Percentiles rank a stretch among this genome's conserved stretches.
Evolutionary conservation across 2,329 filamentous ascomycete species (phyloP).

Genomic region (Chaetomium strumarium): DNA sequence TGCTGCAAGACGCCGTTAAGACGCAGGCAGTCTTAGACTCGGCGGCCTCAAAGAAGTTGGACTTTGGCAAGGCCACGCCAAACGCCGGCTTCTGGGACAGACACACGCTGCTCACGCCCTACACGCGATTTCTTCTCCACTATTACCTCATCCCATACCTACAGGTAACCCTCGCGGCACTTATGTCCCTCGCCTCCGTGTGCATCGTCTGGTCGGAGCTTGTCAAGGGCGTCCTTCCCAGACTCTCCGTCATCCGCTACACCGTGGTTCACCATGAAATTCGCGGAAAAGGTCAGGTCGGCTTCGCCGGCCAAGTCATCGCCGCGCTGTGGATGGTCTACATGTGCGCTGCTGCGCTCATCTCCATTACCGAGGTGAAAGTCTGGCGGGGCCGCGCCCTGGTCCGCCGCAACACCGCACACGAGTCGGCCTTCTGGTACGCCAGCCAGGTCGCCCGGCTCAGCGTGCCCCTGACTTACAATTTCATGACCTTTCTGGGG

Average conservation of each 20-base stretch:
- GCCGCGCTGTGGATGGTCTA: conserved; percentile 88
- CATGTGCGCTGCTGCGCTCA: conserved; percentile 87
- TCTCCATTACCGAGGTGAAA: conserved; percentile 84
- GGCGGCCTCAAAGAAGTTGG: conserved; percentile 69
- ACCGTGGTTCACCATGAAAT: conserved; percentile 71
- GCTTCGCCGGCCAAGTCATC: conserved; percentile 79
- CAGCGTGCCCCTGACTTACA: conserved; percentile 89
- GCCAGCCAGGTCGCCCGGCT: conserved; percentile 86
- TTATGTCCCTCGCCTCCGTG: conserved; percentile 69
- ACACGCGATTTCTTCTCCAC: conserved; percentile 73
- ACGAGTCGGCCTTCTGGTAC: conserved; percentile 95
- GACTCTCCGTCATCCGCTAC: conserved; percentile 62
- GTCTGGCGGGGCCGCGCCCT: conserved; percentile 96
- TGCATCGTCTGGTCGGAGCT: conserved; percentile 92
- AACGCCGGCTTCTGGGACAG: conserved; percentile 49
- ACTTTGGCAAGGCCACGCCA: conserved; percentile 59
- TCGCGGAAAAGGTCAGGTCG: conserved; percentile 66
- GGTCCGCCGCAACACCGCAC: conserved; percentile 83
- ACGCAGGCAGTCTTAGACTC: conserved; percentile 82
- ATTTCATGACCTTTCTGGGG: conserved; percentile 88
- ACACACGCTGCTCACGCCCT: conserved; percentile 65
- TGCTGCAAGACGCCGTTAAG: conserved; percentile 68
- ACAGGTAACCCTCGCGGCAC: conserved; percentile 56
- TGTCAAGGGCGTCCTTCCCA: conserved; percentile 73
- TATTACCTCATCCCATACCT: conserved; percentile 66